These are phyloP conservation scores for Punica granatum DNA, from an alignment of 345 rosid genomes.

Conservation along the genomic window DNA sequence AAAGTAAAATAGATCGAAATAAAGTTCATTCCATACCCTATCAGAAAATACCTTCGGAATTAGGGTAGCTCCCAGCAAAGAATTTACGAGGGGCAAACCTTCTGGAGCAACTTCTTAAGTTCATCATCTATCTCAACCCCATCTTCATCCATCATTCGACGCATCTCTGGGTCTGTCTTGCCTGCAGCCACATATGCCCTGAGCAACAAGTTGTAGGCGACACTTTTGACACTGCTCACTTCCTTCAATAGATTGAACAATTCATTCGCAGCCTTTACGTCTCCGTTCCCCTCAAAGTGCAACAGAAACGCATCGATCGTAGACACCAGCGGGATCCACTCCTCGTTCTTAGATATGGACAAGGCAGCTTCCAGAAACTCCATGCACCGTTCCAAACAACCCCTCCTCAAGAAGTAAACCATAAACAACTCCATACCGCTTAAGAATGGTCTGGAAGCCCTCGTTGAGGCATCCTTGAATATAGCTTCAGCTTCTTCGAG, in stretches of 20 bases:
- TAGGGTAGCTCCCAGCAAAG: no score
- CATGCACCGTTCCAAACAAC: conserved; percentile 34
- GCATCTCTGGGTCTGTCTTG: conserved; percentile 45
- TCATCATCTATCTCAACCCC: conserved; percentile 35
- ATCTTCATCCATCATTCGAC: conserved; percentile 35
- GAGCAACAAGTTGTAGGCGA: conserved; percentile 26
- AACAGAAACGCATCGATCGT: conserved; percentile 28
- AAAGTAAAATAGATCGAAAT: not conserved
- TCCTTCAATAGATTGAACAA: conserved; percentile 37
- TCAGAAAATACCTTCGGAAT: not conserved
- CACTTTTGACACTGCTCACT: conserved; percentile 25
- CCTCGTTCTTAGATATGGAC: conserved; percentile 18
- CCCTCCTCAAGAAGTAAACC: conserved; percentile 41
- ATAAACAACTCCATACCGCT: conserved; percentile 48
- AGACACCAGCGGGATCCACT: conserved; percentile 38
- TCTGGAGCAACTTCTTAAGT: conserved; percentile 42
- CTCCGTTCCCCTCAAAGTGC: conserved; percentile 43
- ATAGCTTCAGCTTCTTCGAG: conserved; percentile 42
- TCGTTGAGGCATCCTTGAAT: conserved; percentile 31
- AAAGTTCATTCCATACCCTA: not conserved
- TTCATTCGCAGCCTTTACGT: conserved; percentile 49
- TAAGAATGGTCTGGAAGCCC: conserved; percentile 25
- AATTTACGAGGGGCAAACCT: conserved; percentile 25
- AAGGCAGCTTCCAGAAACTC: conserved; percentile 42
- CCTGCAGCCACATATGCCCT: conserved; percentile 58